Evolutionary conservation across 768 basidiomycete genomes (phyloP), one percentile per base, ranked within the genome.

Genomic region (Leucocoprinus birnbaumii): DNA sequence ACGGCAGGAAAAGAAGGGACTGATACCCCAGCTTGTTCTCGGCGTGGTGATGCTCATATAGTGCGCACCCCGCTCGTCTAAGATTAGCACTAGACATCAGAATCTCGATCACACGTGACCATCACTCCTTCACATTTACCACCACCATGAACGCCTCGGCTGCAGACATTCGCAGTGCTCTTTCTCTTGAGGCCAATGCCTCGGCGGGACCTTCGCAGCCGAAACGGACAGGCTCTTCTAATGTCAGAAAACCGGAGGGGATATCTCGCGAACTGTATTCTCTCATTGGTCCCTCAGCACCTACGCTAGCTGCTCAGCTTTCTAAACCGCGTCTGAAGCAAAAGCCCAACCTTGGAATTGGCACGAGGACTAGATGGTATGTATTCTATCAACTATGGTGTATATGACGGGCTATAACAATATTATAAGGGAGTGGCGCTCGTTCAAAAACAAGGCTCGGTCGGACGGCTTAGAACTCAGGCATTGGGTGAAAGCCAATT

Each of bases 181-280:
- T 96, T 43, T 84, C 87, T 11, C 71, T 94, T 13, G 74, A 74
- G 19, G 55, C 68, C 2, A 70, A 74, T 3, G 64, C 75, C 26
- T 66, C 74, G 7, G 64, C 76, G 7, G 73, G 75, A 3, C 73
- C 80, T 2, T 71, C 79, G n/a, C 79, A 76, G 37, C 65, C 67
- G 1, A 81, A 79, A 62, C 80, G 61, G 56, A 71, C 2, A 34
- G 66, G 21, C 8, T 52, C 73, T n/a, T 16, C 71, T 2, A 63
- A 75, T 11, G 64, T 73, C 16, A 80, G 80, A 64, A 92, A 90
- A 69, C 91, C 91, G 3, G 91, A 94, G 18, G 95, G 96, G 18
- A 94, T 98, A 57, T 88, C 94, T 0, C 79, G 94, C 61, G 95
- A 98, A 69, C 79, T 99, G 2, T 98, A 90, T 72, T 86, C 90